These are phyloP conservation scores for Podila horticola DNA, from an alignment of 192 early-diverging fungal species.

Conservation along the genomic window DNA sequence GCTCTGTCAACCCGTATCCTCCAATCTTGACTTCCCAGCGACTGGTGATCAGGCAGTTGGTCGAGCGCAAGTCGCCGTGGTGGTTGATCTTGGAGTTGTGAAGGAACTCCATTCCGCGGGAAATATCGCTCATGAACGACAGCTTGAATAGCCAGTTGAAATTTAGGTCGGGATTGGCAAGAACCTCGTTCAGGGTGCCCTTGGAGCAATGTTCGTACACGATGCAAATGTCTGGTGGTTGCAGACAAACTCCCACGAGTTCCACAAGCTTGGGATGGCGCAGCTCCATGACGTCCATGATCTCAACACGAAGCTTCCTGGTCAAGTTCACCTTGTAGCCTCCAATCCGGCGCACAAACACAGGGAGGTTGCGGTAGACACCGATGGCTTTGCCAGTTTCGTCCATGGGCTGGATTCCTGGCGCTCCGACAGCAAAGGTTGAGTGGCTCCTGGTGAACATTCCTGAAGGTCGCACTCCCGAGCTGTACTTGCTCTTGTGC, in stretches of 20 bases:
- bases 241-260: constrained; percentile 51
- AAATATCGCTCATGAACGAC: constrained; percentile 57
- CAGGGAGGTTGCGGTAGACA: constrained; percentile 44
- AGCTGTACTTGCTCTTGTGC: not conserved
- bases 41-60: constrained; percentile 52
- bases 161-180: constrained; percentile 54
- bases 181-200: constrained; percentile 50
- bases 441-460: constrained; percentile 43
- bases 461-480: constrained; percentile 11
- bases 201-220: constrained; percentile 59
- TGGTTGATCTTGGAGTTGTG: constrained; percentile 53
- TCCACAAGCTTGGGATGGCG: constrained; percentile 56
- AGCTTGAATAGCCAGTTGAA: constrained; percentile 58
- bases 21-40: constrained; percentile 59
- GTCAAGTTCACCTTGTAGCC: constrained; percentile 38
- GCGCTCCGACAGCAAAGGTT: constrained; percentile 35
- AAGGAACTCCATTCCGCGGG: constrained; percentile 57
- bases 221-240: constrained; percentile 47
- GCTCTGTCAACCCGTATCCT: constrained; percentile 49
- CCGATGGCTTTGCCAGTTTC: constrained; percentile 38
- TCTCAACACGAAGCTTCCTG: constrained; percentile 27
- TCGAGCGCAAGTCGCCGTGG: constrained; percentile 52
- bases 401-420: constrained; percentile 44
- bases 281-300: constrained; percentile 52
- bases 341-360: constrained; percentile 50